These are phyloP conservation scores for Solanum hybrid DNA, from an alignment of 305 asterid genomes.

Conservation along the genomic window DNA sequence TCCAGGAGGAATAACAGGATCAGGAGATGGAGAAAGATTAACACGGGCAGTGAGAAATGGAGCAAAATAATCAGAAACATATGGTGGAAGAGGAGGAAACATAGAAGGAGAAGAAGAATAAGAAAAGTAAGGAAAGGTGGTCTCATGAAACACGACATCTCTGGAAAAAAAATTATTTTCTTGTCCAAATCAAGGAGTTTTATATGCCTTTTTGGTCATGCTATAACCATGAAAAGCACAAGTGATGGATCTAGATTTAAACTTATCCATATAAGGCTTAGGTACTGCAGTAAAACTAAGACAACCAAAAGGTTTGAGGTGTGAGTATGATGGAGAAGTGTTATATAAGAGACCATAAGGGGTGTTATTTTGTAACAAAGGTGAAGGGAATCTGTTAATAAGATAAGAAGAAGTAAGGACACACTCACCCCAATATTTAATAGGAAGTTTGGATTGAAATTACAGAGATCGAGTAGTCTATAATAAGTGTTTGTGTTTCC, in stretches of 20 bases:
- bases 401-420: not conserved
- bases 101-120: not conserved
- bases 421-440: not conserved
- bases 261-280: not conserved
- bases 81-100: not conserved
- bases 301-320: not conserved
- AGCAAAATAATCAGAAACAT: too few relatives aligned
- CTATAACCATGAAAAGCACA: not conserved
- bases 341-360: not conserved
- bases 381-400: too few relatives aligned
- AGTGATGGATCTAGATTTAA: not conserved
- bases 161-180: not conserved
- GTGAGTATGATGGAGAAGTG: not conserved
- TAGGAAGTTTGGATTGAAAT: not conserved
- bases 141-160: not conserved
- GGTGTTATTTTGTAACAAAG: too few relatives aligned
- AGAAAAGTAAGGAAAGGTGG: not conserved
- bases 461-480: not conserved
- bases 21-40: not conserved
- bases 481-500: not conserved
- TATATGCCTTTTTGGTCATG: not conserved
- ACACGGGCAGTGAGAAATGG: not conserved
- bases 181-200: not conserved
- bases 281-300: not conserved
- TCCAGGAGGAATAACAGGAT: not conserved